Evolutionary conservation across 2,329 filamentous ascomycete genomes (phyloP), one percentile per base, ranked within the genome.

Genomic region (Ophiostoma angusticollis): DNA sequence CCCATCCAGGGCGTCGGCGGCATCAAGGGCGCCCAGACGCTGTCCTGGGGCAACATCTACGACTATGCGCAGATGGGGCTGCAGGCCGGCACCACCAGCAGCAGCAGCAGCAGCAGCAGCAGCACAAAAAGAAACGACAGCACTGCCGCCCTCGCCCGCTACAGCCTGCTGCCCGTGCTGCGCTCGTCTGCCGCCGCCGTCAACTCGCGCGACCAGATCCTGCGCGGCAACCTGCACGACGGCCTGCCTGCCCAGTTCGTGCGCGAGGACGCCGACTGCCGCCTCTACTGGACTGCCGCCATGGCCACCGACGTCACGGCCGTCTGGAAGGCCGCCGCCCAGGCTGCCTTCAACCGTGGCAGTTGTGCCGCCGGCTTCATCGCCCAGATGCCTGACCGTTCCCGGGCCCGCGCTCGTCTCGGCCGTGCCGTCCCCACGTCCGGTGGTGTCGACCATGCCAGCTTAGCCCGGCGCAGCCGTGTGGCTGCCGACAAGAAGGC

Each of bases 1-100:
- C 65, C 68, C 1, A 80, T 78, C 60, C 74, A 80, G 58, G 67
- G 64, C 5, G 62, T 79, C 14, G 75, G 77, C n/a, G 78, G 77
- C n/a, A 67, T 74, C 34, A 75, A 78, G 49, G 78, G 78, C 23
- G 59, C 58, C 7, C 48, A 50, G 47, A 41, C 31, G 25, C 32
- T 44, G 5, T 3, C 12, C n/a, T 48, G 34, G 14, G 3, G 6
- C 3, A 11, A 35, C 31, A 19, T 44, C 2, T 56, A 49, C 45
- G 47, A 34, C 14, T 38, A 45, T 14, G 27, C 43, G 14, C 32
- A 50, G 29, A 14, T 6, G 4, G 28, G n/a, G n/a, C n/a, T n/a
- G n/a, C n/a, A n/a, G n/a, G n/a, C n/a, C n/a, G n/a, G n/a, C n/a
- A n/a, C n/a, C n/a, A n/a, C n/a, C n/a, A n/a, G n/a, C n/a, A n/a